Evolutionary conservation across 2,329 filamentous ascomycete species (phyloP).

Genomic region (Hypomyces perniciosus): DNA sequence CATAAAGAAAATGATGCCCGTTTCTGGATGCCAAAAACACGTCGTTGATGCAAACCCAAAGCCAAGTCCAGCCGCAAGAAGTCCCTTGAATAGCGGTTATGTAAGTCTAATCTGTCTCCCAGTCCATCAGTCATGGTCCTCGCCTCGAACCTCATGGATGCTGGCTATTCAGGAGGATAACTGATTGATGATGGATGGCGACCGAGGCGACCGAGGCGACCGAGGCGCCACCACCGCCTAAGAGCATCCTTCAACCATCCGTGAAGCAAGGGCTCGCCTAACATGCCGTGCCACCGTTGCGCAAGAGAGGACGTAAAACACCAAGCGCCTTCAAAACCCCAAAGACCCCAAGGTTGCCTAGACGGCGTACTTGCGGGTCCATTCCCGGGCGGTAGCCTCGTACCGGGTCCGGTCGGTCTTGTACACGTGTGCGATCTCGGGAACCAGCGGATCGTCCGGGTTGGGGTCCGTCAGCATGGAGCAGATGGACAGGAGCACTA

Average conservation of each 20-base stretch:
- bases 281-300: slow-evolving; percentile 7
- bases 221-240: slow-evolving; percentile 15
- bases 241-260: slow-evolving; percentile 20
- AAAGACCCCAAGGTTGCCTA: slow-evolving; percentile 35
- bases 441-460: slow-evolving; percentile 96
- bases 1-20: slow-evolving; percentile 16
- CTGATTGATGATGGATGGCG: slow-evolving; percentile 1
- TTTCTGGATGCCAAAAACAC: slow-evolving; percentile 22
- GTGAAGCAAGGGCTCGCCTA: slow-evolving; percentile 18
- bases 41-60: slow-evolving; percentile 33
- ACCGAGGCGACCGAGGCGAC: neutral
- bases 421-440: slow-evolving; percentile 99
- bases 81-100: slow-evolving; percentile 32
- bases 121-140: slow-evolving; percentile 22
- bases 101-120: slow-evolving; percentile 31
- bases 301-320: slow-evolving; percentile 20
- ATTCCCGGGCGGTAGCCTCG: slow-evolving; percentile 93
- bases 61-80: slow-evolving; percentile 32
- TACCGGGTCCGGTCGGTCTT: slow-evolving; percentile 96
- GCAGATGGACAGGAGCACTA: slow-evolving; percentile 96
- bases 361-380: slow-evolving; percentile 99
- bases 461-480: slow-evolving; percentile 99
- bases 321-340: slow-evolving; percentile 18
- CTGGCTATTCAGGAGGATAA: slow-evolving; percentile 13
- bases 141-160: slow-evolving; percentile 20